Base-by-base conservation (phyloP, 1,284 basidiomycete genomes). In the Amylostereum chailletii region DNA sequence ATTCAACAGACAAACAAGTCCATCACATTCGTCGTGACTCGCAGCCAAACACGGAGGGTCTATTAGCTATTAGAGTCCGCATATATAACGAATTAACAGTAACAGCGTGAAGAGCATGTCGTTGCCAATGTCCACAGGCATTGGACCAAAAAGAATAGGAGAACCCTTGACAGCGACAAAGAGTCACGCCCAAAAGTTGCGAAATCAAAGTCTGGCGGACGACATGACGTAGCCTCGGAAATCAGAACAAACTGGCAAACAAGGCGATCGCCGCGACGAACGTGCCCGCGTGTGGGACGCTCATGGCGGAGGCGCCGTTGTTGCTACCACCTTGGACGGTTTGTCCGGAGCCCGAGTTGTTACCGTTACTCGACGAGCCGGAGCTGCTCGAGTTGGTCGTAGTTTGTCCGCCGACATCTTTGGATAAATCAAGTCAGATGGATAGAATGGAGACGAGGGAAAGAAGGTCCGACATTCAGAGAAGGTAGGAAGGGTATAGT, bases 401-500 rank as follows among this genome's bases (percentile, higher is more conserved):
- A 10, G 29, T 11, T 7, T 43, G 42, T 10, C 42, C 42, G 19
- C 27, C 29, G 27, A 43, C 42, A n/a, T 43, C 42, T 43, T 6
- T 30, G 11, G 42, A 27, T 6, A 31, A 5, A 30, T 43, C 42
- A 43, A 30, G 5, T 4, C n/a, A 42, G 3, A 26, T 26, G 26
- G 5, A 26, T 8, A 7, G 11, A 30, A 26, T 30, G 10, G 38
- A 36, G n/a, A 11, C 3, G 30, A 49, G 33, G 32, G 1, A 7
- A 19, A 2, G 42, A 34, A 10, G 26, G 26, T 26, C 70, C 6
- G 41, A 76, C 76, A 76, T 61, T 76, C 64, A 3, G 62, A 58
- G 55, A 77, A 79, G 5, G 61, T 62, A 3, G 72, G 71, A 32
- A 67, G 56, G 0, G 65, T 55, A 49, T 67, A 65, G 50, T 67